Base-by-base conservation (phyloP, 345 rosid species). In the Lepidium sativum region DNA sequence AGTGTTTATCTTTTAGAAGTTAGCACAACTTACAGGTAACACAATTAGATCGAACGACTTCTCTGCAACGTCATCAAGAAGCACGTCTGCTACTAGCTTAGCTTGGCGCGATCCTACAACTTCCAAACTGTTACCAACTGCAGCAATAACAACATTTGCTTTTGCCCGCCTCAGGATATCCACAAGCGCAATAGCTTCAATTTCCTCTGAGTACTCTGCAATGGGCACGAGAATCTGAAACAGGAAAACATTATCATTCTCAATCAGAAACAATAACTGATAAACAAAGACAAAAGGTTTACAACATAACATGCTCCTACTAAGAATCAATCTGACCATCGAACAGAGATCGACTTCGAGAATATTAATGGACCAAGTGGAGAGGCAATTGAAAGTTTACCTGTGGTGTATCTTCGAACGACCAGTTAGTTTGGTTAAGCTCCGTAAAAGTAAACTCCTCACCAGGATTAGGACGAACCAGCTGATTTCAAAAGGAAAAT, bases 171-270 rank as follows among this genome's bases (percentile, higher is more conserved):
- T 85, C 39, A 94, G 76, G 65, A 94, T 71, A 77, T 88, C 97
- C 51, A 88, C 86, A 61, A 85, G 79, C 44, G 89, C 84, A 61
- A 80, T 67, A 57, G 95, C 96, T 84, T 94, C 99, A 80, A 90
- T 76, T 80, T 90, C 99, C 75, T 94, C 96, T 2, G 97, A 77
- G 12, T 86, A 95, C 75, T 88, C 77, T 8, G 89, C 89, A 65
- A 90, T 70, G 23, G 99, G 97, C 17, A 94, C 91, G 74, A 94
- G 96, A 80, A 94, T 81, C 99, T 94, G 80, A 39, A 73, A 62
- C 21, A 23, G 21, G 65, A 34, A 41, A 56, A 1, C 52, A 16
- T 27, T 37, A 62, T 61, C 34, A 34, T 41, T 40, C 29, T 17
- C 25, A 13, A 23, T 9, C n/a, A 11, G 1, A 23, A 49, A 49